Conservation (phyloP, 257 asterid genomes). For the Perilla frutescens region DNA sequence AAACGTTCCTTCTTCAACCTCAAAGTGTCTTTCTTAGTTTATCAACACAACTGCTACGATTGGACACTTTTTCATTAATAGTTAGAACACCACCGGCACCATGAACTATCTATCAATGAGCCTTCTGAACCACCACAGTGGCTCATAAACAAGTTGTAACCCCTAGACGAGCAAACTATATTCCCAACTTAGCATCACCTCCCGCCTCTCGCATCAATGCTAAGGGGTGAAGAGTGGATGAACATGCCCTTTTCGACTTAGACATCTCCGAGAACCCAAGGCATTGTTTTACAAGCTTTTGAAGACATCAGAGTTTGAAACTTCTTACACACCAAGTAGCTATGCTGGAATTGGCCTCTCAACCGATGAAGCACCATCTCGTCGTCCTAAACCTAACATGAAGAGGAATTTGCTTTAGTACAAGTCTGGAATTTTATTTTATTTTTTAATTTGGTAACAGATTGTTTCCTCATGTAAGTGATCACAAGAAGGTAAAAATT, state of each 20-base stretch:
- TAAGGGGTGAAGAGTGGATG: not conserved
- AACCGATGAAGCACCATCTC: slow-evolving; percentile 35
- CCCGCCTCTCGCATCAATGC: not conserved
- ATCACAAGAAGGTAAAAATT: slow-evolving; percentile 4
- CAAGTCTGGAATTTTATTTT: too few relatives aligned
- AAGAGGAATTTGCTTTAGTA: not conserved
- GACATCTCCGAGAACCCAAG: too few relatives aligned
- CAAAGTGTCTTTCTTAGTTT: not conserved
- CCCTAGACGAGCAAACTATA: not conserved
- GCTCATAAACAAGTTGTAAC: not conserved
- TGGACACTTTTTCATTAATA: too few relatives aligned
- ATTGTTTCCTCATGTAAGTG: not conserved
- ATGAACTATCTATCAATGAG: not conserved
- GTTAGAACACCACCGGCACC: not conserved
- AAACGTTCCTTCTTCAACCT: not conserved
- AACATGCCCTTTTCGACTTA: too few relatives aligned
- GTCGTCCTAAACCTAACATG: slow-evolving; percentile 37
- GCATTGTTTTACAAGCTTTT: not conserved
- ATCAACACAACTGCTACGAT: not conserved
- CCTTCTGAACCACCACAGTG: not conserved
- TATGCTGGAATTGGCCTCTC: slow-evolving; percentile 37
- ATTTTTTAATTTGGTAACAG: not conserved
- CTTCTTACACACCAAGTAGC: not conserved
- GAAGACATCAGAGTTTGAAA: not conserved
- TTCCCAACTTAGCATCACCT: not conserved